Evolutionary conservation across 2,329 filamentous ascomycete species (phyloP), one percentile per base, ranked within the genome.

Genomic region (Fragosphaeria purpurea): DNA sequence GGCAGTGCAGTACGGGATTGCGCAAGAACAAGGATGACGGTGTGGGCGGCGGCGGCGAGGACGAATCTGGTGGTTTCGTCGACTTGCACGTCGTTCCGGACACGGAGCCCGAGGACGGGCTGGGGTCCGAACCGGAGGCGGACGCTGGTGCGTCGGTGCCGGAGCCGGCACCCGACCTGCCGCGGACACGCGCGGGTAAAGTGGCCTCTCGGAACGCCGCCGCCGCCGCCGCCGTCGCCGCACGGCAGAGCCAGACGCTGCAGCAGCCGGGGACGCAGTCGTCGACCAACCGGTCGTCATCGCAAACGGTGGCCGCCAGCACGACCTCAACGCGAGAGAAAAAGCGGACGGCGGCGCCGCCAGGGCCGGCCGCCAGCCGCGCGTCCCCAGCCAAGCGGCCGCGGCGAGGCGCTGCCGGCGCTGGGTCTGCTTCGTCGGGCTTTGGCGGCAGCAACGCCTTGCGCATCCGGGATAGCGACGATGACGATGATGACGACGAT

Each of bases 121-220:
- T 22, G 22, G 22, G 22, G 22, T 51, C 48, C 6, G 44, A 47
- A 5, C 50, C 49, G 33, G 51, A 54, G 13, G 51, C 45, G 10
- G 56, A 58, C 37, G 43, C 41, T 7, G 46, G 51, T 34, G 39
- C 41, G 11, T 52, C 55, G 11, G 46, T 50, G 35, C 44, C 56
- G 4, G 56, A 61, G 2, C 50, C 56, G 4, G 60, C 53, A 10
- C 39, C 44, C 2, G 56, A 62, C 38, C 56, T 59, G 12, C 57
- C 64, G 0, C 53, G 65, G 22, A 64, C 60, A 5, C 60, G 64
- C 22, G 59, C 60, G 4, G 64, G 60, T 37, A 68, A 66, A 53
- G 56, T 59, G 4, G 65, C 65, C 2, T 56, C 61, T 48, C 61
- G 53, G 50, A 56, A 59, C 6, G 60, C 60, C 5, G n/a, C n/a